Percentiles rank a stretch among this genome's conserved stretches.
Evolutionary conservation across 257 asterid genomes (phyloP).

Genomic region (Dorcoceras hygrometricum): DNA sequence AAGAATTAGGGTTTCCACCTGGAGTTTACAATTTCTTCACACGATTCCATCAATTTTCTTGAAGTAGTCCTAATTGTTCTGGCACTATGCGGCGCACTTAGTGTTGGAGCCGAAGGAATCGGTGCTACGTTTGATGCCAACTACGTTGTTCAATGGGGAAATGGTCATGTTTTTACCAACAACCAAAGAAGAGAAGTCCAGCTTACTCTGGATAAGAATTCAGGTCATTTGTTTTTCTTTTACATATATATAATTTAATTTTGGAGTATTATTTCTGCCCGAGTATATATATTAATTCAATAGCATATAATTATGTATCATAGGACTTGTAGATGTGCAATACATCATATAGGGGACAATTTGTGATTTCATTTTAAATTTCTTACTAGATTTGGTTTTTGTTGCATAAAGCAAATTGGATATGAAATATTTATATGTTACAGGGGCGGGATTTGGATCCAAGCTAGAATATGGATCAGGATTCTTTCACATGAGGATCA

Average conservation of each 20-base stretch:
- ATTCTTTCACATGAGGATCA: slow-evolving; percentile 58
- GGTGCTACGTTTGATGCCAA: slow-evolving; percentile 34
- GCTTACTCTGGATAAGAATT: slow-evolving; percentile 43
- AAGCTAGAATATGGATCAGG: slow-evolving; percentile 61
- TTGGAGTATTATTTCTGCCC: too few relatives aligned
- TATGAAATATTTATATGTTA: not conserved
- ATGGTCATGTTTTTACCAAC: slow-evolving; percentile 31
- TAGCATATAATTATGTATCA: too few relatives aligned
- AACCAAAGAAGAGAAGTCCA: slow-evolving; percentile 47
- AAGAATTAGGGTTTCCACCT: not conserved
- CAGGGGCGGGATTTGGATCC: slow-evolving; percentile 71
- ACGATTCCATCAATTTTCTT: slow-evolving; percentile 1
- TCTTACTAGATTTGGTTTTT: too few relatives aligned
- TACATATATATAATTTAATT: too few relatives aligned
- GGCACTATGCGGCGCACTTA: not conserved
- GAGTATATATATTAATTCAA: too few relatives aligned
- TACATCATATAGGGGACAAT: too few relatives aligned
- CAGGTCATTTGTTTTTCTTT: slow-evolving; percentile 55
- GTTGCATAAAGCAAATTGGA: too few relatives aligned
- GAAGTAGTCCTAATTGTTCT: slow-evolving; percentile 11
- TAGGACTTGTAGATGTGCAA: too few relatives aligned
- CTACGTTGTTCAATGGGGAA: slow-evolving; percentile 49
- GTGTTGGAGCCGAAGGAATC: slow-evolving; percentile 22
- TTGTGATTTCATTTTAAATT: too few relatives aligned
- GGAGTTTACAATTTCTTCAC: slow-evolving; percentile 10